phyloP scores from a whole-genome alignment of 257 asterid genomes.

The Cynanchum wilfordii region DNA sequence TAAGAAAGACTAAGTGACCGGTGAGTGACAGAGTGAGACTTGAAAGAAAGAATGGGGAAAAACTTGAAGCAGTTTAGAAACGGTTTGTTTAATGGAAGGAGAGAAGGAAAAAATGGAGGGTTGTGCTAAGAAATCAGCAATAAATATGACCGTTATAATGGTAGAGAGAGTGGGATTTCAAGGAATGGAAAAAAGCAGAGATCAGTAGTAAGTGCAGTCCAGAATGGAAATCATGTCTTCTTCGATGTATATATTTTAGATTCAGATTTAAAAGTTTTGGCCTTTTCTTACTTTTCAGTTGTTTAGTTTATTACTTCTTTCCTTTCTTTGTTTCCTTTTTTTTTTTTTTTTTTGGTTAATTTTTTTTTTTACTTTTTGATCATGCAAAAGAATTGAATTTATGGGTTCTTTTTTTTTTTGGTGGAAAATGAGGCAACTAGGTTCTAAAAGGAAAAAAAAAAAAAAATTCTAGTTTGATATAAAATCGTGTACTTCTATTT shows the following conservation, averaged over 20 bases:
- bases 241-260: neutral
- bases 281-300: neutral
- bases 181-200: neutral
- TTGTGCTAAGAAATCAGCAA: neutral
- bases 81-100: neutral
- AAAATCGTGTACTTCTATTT: too few relatives aligned
- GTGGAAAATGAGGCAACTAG: neutral
- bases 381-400: neutral
- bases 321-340: neutral
- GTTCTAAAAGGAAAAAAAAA: too few relatives aligned
- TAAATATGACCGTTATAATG: conserved; percentile 1
- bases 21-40: neutral
- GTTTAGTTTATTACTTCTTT: neutral
- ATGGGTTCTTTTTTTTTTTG: too few relatives aligned
- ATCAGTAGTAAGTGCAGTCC: neutral
- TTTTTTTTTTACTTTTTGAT: neutral
- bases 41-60: neutral
- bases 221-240: conserved; percentile 1
- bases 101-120: neutral
- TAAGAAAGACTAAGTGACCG: neutral
- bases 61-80: neutral
- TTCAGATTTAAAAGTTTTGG: neutral
- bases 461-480: too few relatives aligned
- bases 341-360: too few relatives aligned
- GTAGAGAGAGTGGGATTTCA: neutral